A percentile compares a stretch with the other conserved stretches of the same genome.
phyloP scores from a whole-genome alignment of 371 early-diverging fungal species.

The Funneliformis caledonium region DNA sequence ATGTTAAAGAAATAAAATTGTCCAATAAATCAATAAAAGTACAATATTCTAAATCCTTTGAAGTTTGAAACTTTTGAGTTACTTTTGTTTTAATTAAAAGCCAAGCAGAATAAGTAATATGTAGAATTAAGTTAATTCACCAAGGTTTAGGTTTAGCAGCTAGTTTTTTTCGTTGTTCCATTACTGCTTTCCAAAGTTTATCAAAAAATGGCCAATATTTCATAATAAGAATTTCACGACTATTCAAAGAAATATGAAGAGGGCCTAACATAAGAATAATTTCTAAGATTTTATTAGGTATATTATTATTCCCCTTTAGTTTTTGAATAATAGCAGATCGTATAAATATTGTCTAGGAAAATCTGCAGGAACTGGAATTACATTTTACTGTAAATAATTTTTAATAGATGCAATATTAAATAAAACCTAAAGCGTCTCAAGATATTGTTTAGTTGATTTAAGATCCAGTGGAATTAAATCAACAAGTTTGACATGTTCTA shows the following conservation, averaged over 20 bases:
- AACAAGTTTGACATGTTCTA: no score
- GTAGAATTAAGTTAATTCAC: not conserved
- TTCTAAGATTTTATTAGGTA: no score
- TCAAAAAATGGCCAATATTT: constrained; percentile 1
- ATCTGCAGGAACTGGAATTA: no score
- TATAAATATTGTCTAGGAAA: no score
- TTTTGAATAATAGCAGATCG: no score
- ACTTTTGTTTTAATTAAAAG: not conserved
- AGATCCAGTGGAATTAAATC: no score
- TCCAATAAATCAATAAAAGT: constrained; percentile 20
- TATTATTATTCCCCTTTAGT: not conserved
- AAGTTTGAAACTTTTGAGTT: not conserved
- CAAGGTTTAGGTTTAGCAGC: constrained; percentile 1
- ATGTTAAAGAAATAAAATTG: not conserved
- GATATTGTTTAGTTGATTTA: no score
- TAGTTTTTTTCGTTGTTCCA: not conserved
- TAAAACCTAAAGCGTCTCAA: no score
- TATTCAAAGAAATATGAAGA: constrained; percentile 26
- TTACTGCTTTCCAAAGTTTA: not conserved
- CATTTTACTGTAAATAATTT: no score
- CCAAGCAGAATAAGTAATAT: not conserved
- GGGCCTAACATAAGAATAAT: constrained; percentile 7
- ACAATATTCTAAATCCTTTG: constrained; percentile 12
- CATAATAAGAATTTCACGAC: constrained; percentile 20
- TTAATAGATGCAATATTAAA: no score